These are phyloP conservation scores for Isatis lusitanica DNA, from an alignment of 441 rosid genomes.

Conservation along the genomic window DNA sequence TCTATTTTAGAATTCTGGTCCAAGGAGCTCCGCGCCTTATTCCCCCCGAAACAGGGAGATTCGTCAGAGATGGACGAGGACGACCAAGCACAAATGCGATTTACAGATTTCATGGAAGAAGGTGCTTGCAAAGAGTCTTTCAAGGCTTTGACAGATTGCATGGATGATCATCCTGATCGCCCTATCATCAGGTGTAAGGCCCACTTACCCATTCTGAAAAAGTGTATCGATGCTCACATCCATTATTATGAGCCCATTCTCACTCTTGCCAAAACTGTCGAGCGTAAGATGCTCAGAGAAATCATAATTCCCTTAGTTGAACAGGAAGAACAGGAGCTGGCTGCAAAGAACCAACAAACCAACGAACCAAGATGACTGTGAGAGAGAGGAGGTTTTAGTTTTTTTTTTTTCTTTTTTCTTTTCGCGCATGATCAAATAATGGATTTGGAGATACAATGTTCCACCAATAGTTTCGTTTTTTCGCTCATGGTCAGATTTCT, in stretches of 20 bases:
- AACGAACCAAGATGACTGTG: not conserved
- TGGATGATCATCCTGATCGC: not conserved
- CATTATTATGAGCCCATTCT: not conserved
- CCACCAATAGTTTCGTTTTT: too few species aligned
- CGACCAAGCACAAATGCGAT: not conserved
- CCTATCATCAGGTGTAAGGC: not conserved
- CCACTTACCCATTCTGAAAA: not conserved
- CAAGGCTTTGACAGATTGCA: not conserved
- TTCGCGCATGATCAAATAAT: too few species aligned
- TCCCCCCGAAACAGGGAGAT: not conserved
- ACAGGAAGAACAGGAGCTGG: not conserved
- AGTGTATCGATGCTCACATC: constrained; percentile 2
- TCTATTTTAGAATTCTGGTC: fast-evolving
- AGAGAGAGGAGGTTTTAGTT: too few species aligned
- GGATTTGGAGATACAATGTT: too few species aligned
- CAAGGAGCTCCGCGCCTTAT: not conserved
- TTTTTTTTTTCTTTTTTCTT: too few species aligned
- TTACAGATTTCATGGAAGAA: not conserved
- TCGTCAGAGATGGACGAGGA: not conserved
- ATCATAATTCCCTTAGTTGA: not conserved
- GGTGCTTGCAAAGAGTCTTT: not conserved
- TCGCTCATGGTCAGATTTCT: too few species aligned
- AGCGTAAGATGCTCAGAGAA: not conserved
- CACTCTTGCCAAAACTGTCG: not conserved
- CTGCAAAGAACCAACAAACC: not conserved